Evolutionary conservation across 2,329 filamentous ascomycete genomes (phyloP), one percentile per base, ranked within the genome.

Genomic region (Coniochaeta sp.): DNA sequence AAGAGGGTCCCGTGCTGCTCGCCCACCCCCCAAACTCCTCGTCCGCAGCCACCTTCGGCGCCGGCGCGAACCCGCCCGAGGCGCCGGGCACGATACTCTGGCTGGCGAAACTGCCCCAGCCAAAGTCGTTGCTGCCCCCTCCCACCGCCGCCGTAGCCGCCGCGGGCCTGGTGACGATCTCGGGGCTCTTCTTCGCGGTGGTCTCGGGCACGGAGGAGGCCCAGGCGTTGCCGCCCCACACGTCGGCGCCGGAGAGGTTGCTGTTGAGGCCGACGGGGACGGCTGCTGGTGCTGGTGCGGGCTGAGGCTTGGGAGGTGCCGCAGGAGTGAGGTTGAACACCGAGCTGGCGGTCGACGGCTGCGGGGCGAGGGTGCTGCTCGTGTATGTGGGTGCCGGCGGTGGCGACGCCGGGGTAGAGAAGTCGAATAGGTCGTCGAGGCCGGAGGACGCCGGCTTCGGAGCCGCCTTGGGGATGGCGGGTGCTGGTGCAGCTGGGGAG

Each of bases 21-120:
- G 90, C 87, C 93, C 93, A 98, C 14, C 93, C 93, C 22, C 93
- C 93, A 77, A 97, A 98, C 70, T 98, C 93, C 73, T 98, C 93
- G 68, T 98, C 93, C 0, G 90, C 89, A 38, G 89, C 82, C 2
- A 96, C 89, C 68, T 89, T 88, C 26, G 90, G 86, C 44, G 79
- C 76, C 59, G 78, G 70, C 58, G 79, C 83, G 73, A 90, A 89
- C 6, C 88, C 88, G 26, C 88, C 88, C 65, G 81, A 81, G 0
- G 83, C 77, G 1, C 84, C 82, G 2, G 83, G 82, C 22, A 88
- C 79, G 70, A 88, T 85, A 57, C 84, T 82, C 62, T 84, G 81
- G 67, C 70, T 82, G 44, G 83, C 80, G 65, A 87, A 79, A 60
- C 70, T 74, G 8, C 84, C 82, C 81, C 86, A 88, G 58, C 80